phyloP scores from a whole-genome alignment of 768 basidiomycete genomes.

The Rhizopogon sp. region DNA sequence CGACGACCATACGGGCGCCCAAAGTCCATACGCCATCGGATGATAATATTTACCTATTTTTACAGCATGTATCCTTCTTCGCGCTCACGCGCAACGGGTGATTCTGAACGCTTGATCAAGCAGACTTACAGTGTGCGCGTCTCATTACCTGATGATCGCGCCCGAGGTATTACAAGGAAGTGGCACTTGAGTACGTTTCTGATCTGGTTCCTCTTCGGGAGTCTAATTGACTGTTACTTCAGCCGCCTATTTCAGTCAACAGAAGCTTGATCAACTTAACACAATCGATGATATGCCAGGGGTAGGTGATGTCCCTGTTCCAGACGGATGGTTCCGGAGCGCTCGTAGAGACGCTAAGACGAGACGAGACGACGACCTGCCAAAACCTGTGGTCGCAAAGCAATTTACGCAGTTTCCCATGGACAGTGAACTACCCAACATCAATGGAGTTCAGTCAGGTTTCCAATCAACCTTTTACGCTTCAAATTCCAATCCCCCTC shows the following conservation, averaged over 20 bases:
- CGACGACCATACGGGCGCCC: constrained; percentile 31
- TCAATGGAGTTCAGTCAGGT: constrained; percentile 8
- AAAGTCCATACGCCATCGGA: constrained; percentile 9
- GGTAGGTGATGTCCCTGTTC: constrained; percentile 61
- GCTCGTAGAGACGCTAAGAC: constrained; percentile 62
- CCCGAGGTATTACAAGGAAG: constrained; percentile 39
- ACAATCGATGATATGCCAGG: constrained; percentile 69
- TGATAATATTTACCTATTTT: constrained; percentile 9
- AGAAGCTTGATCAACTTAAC: constrained; percentile 61
- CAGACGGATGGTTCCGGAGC: constrained; percentile 75
- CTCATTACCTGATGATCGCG: constrained; percentile 38
- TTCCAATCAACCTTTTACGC: constrained; percentile 17
- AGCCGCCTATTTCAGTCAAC: constrained; percentile 86
- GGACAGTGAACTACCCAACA: constrained; percentile 20
- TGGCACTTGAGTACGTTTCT: constrained; percentile 48
- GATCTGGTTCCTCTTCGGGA: constrained; percentile 21
- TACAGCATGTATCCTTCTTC: constrained; percentile 35
- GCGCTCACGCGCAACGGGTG: constrained; percentile 33
- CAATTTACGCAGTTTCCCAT: constrained; percentile 28
- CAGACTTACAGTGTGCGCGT: constrained; percentile 51
- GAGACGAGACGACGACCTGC: constrained; percentile 35
- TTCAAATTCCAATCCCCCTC: constrained; percentile 10
- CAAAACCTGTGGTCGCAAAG: constrained; percentile 43
- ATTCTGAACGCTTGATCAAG: constrained; percentile 43
- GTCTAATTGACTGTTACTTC: constrained; percentile 9